Evolutionary conservation across 192 early-diverging fungal species (phyloP), one percentile per base, ranked within the genome.

Genomic region (Umbelopsis ramanniana): DNA sequence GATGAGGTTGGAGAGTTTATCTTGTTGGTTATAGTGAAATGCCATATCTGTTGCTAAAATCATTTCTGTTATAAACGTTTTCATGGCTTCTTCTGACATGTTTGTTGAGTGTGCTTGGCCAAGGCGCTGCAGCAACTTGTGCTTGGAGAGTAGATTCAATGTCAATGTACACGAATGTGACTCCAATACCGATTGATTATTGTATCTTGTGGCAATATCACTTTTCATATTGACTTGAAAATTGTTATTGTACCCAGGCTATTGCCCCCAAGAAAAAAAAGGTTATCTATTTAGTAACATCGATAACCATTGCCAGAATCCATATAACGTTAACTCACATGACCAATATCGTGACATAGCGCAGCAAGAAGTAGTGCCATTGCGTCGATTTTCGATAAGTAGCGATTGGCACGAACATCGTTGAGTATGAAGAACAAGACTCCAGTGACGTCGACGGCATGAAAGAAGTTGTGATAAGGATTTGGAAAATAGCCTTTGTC

Each of bases 401-500:
- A 92, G 6, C 88, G 86, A 1, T 83, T 81, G 0, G 91, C 86
- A 43, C 85, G 89, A 74, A 93, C 84, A 46, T 93, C 87, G 24
- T 76, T 79, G 7, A 97, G 79, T 74, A 94, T 89, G 66, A 91
- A 92, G 78, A 90, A 94, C 8, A 96, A 84, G 70, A 95, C 91
- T 48, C 89, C 87, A 2, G 91, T 89, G 0, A 97, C 96, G 83
- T 97, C 96, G 2, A 93, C 87, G 15, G 95, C 95, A 72, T 97
- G 96, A 76, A 90, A 91, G 76, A 96, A 97, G 11, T 92, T 94
- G 76, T 97, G 96, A 68, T 97, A 97, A 6, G 92, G 93, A 63
- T 93, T 94, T n/a, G 86, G 78, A n/a, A 85, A 79, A 76, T 97
- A 97, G 35, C 92, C 92, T 50, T 83, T 69, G 70, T 92, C 90